Conservation (phyloP, 495 filamentous ascomycete genomes). For the Annulohypoxylon bovei region DNA sequence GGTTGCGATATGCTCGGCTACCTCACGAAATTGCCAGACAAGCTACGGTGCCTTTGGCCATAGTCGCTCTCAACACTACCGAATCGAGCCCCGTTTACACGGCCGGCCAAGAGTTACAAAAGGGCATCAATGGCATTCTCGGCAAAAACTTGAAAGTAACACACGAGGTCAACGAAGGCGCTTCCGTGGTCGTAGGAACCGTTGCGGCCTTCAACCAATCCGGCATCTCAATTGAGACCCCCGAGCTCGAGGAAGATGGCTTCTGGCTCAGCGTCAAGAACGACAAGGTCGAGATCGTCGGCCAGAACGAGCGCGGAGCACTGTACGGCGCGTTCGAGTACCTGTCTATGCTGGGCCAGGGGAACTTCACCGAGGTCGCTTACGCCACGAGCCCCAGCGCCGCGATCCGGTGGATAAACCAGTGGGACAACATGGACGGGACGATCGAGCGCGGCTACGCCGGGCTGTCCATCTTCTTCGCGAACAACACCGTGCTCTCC, state of each 20-base stretch:
- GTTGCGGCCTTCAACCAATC: conserved; percentile 58
- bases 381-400: conserved; percentile 67
- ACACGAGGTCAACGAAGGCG: conserved; percentile 34
- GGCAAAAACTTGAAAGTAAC: conserved; percentile 54
- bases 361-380: conserved; percentile 64
- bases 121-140: conserved; percentile 66
- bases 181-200: conserved; percentile 67
- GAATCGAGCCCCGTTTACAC: conserved; percentile 64
- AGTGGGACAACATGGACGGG: conserved; percentile 80
- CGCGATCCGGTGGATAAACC: conserved; percentile 74
- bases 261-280: conserved; percentile 66
- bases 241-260: conserved; percentile 67
- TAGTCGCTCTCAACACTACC: conserved; percentile 65
- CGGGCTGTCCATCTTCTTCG: conserved; percentile 76
- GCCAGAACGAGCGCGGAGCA: conserved; percentile 73
- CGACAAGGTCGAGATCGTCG: conserved; percentile 65
- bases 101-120: conserved; percentile 67
- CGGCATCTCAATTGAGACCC: conserved; percentile 48
- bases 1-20: conserved; percentile 72
- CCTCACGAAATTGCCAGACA: conserved; percentile 51
- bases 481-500: conserved; percentile 60
- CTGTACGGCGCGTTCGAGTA: conserved; percentile 78
- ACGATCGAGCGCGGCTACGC: conserved; percentile 75
- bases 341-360: conserved; percentile 69
- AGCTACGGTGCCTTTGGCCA: conserved; percentile 54